These are phyloP conservation scores for Stachybotrys chlorohalonatus DNA, from an alignment of 2,329 filamentous ascomycete species.

Conservation along the genomic window DNA sequence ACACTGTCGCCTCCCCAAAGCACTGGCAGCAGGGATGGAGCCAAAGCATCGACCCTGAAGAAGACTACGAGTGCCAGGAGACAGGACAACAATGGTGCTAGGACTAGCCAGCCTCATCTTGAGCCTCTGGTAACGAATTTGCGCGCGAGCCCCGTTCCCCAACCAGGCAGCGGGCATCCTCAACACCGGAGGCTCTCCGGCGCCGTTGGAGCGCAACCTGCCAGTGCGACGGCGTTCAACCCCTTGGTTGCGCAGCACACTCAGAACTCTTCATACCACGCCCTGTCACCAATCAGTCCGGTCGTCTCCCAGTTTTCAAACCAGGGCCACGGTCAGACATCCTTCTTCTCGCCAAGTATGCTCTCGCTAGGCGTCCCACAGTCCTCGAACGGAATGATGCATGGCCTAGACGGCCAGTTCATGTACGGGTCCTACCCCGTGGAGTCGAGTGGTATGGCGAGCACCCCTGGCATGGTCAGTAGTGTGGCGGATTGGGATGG, in stretches of 20 bases:
- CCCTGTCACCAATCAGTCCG: conserved; percentile 44
- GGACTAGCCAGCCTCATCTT: conserved; percentile 6
- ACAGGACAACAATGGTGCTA: not conserved
- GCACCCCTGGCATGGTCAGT: conserved; percentile 30
- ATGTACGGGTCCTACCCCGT: conserved; percentile 65
- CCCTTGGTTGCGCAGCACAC: conserved; percentile 31
- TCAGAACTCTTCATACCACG: conserved; percentile 32
- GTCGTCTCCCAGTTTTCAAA: conserved; percentile 30
- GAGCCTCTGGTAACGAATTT: conserved; percentile 11
- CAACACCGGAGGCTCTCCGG: conserved; percentile 31
- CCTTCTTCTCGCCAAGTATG: conserved; percentile 43
- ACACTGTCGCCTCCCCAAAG: conserved; percentile 60
- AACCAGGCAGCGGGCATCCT: conserved; percentile 9
- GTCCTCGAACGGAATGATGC: conserved; percentile 43
- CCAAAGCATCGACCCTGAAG: conserved; percentile 17
- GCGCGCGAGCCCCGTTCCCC: conserved; percentile 4
- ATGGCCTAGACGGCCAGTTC: conserved; percentile 66
- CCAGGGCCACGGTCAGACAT: conserved; percentile 24
- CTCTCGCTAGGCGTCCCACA: conserved; percentile 42
- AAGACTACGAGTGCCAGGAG: conserved; percentile 1
- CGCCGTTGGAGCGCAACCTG: conserved; percentile 30
- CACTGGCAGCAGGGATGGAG: conserved; percentile 26
- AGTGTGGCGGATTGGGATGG: conserved; percentile 32
- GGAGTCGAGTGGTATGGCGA: conserved; percentile 30
- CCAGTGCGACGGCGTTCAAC: conserved; percentile 28